Base-by-base conservation (phyloP, 2,329 filamentous ascomycete species). In the Aspergillus ochraceus region DNA sequence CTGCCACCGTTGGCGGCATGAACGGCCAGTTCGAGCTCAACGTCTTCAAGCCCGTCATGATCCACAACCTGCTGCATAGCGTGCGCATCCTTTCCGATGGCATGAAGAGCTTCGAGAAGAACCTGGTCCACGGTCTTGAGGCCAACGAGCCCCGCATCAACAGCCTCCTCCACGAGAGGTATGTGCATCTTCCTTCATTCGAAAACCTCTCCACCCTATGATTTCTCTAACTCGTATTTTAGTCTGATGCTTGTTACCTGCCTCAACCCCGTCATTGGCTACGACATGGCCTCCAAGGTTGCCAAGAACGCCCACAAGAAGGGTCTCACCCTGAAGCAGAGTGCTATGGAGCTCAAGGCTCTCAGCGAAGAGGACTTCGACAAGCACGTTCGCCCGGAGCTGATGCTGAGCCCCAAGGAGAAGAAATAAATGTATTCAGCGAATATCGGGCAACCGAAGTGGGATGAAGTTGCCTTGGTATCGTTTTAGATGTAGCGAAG, bases 281-380 rank as follows among this genome's bases (percentile, higher is more conserved):
- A 97, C 79, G 93, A 97, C 76, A 96, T 96, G 91, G 93, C 93
- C 55, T 92, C 89, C 79, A 96, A 96, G 84, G 93, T 97, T 24
- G 93, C 93, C 73, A 97, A 97, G 88, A 96, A 99, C 74, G 95
- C 95, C 17, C 95, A 99, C 83, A 97, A 97, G 87, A 98, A 98
- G 87, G 92, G 92, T 36, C 80, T 94, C 54, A 97, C 92, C 24
- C 86, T 99, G 60, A 97, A 97, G 84, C 82, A 96, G 81, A 94
- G 90, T 72, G 94, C 95, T 20, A 88, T 98, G 84, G 91, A 98
- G 83, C 86, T 99, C 67, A 86, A 97, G 68, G 94, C 92, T 50
- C 82, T 98, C 67, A 94, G 88, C 65, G 88, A 89, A 74, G 91
- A 90, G 72, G 93, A 97, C 74, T 98, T 98, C 74, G 92, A 97